Evolutionary conservation across 805 yeast species (phyloP), one percentile per base, ranked within the genome.

Genomic region (Cyberlindnera saturnus): DNA sequence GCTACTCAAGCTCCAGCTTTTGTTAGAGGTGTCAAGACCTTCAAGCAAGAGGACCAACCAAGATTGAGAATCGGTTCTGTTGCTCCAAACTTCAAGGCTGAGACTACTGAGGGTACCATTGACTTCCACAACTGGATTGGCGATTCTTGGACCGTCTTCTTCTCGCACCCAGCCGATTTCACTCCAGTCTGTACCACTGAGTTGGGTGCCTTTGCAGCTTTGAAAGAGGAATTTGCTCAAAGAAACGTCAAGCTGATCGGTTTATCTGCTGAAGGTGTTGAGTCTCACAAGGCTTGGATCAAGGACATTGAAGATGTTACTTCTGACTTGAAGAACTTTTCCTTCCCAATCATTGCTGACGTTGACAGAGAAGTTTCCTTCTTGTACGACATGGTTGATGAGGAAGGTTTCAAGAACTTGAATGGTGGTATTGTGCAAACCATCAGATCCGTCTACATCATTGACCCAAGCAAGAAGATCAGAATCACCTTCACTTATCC

Each of bases 131-230:
- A 90, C 48, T 89, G 73, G 73, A 73, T 88, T 55, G 91, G 91
- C 39, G 79, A 84, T 67, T 76, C 82, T 38, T 89, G 97, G 97
- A 81, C 82, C 38, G 81, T 89, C 40, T 73, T 89, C 60, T 89
- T 89, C 70, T 86, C 95, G 20, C 97, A 89, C 67, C 97, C 97
- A 49, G 96, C 89, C 43, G 97, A 89, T 66, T 90, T 87, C 75
- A 89, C 97, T 16, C 97, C 97, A 38, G 96, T 89, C 43, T 89
- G 97, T 69, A 90, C 96, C 60, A 89, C 96, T 44, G 97, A 89
- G 72, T 75, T 89, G 61, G 96, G 96, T 55, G 96, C 96, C 17
- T 90, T 89, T 59, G 89, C 96, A 51, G 77, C 81, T 57, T 77
- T 88, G 68, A 86, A 87, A 71, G 87, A 89, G 43, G 96, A 89